Evolutionary conservation across 164 flowering plant genomes (phyloP).

Genomic region (Buxus sempervirens): DNA sequence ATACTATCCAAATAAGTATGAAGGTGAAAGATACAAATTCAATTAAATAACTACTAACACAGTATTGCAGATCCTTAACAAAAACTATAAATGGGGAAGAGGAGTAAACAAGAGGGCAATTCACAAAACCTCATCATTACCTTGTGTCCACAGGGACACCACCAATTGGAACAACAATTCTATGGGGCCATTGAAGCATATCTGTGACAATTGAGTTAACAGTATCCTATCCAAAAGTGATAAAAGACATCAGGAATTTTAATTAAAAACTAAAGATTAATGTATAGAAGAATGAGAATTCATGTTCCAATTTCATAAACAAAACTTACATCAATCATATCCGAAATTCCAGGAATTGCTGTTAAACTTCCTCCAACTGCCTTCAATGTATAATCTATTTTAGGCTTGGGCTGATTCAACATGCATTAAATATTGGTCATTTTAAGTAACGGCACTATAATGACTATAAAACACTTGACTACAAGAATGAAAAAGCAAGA

Average conservation of each 20-base stretch:
- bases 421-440: conserved; percentile 10
- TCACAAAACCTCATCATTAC: conserved; percentile 30
- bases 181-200: conserved; percentile 98
- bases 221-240: conserved; percentile 56
- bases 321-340: conserved; percentile 92
- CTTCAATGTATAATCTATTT: conserved; percentile 86
- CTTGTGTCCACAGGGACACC: conserved; percentile 82
- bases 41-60: too few species aligned
- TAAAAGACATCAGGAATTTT: neutral
- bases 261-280: neutral
- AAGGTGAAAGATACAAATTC: too few species aligned
- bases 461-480: too few species aligned
- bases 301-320: neutral
- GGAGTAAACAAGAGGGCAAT: neutral
- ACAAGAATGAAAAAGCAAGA: too few species aligned
- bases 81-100: too few species aligned
- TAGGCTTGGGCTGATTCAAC: conserved; percentile 76
- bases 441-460: neutral
- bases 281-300: conserved; percentile 1
- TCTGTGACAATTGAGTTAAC: conserved; percentile 86
- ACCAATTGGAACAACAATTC: conserved; percentile 96
- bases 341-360: conserved; percentile 93
- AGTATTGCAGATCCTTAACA: too few species aligned
- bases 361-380: conserved; percentile 99
- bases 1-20: too few species aligned